These are phyloP conservation scores for Panaeolus papilionaceus DNA, from an alignment of 768 basidiomycete species.

Conservation along the genomic window DNA sequence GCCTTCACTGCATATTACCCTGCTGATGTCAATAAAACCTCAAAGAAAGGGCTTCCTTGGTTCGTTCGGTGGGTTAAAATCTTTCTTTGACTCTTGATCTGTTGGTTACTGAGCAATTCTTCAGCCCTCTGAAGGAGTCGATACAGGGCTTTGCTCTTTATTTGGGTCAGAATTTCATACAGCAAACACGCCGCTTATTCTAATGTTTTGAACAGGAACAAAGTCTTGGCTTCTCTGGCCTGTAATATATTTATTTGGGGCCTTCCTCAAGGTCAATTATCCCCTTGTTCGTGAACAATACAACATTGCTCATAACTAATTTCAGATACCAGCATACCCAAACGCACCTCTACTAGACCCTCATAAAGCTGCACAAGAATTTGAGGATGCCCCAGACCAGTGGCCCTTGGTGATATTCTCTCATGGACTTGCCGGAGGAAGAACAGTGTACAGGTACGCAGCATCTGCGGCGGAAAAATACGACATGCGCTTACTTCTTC, in stretches of 20 bases:
- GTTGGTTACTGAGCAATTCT: not conserved
- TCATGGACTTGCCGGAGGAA: conserved; percentile 80
- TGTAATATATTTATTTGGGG: conserved; percentile 56
- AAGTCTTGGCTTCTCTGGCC: conserved; percentile 54
- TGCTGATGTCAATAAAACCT: conserved; percentile 42
- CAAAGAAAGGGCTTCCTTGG: conserved; percentile 58
- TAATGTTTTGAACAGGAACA: conserved; percentile 32
- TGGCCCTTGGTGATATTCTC: conserved; percentile 89
- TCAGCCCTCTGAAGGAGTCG: conserved; percentile 52
- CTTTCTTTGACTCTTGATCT: not conserved
- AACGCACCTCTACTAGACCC: conserved; percentile 61
- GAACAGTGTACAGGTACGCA: conserved; percentile 69
- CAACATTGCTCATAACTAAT: conserved; percentile 9
- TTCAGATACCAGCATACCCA: conserved; percentile 61
- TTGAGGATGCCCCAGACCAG: conserved; percentile 31
- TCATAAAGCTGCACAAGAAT: conserved; percentile 19
- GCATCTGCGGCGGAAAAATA: not conserved
- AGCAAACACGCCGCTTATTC: not conserved
- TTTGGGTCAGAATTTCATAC: conserved; percentile 39
- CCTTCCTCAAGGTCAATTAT: conserved; percentile 48
- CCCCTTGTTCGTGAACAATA: not conserved
- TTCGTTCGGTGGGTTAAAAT: conserved; percentile 53
- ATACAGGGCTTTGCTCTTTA: conserved; percentile 57
- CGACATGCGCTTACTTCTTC: not conserved
- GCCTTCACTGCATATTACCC: conserved; percentile 74